These are phyloP conservation scores for Quercus alba DNA, from an alignment of 306 rosid genomes.

Conservation along the genomic window DNA sequence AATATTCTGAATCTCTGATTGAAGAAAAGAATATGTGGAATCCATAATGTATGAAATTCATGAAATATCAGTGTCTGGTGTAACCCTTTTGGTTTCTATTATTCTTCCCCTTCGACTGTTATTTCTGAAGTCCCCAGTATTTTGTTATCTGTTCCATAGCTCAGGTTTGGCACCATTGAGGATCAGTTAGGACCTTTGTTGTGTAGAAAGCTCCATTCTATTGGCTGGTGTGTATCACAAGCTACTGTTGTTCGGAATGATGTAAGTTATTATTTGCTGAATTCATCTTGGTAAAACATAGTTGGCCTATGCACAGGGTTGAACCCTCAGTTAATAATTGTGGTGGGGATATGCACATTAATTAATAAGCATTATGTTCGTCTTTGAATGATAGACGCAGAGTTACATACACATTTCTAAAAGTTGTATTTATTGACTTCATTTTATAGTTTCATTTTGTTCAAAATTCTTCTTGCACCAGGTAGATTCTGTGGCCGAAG, in stretches of 20 bases:
- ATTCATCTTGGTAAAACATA: not conserved
- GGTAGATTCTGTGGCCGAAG: constrained; percentile 94
- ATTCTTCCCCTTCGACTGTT: constrained; percentile 24
- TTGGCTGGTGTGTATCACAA: constrained; percentile 81
- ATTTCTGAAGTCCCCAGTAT: constrained; percentile 44
- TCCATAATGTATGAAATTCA: not conserved
- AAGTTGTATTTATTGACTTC: constrained; percentile 5
- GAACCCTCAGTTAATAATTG: not conserved
- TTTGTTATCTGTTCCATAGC: constrained; percentile 75
- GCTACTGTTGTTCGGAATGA: constrained; percentile 69
- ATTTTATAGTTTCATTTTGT: constrained; percentile 16
- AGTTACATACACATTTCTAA: not conserved
- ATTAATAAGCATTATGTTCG: not conserved
- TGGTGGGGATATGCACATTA: constrained; percentile 1
- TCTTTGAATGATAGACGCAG: not conserved
- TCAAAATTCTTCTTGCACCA: constrained; percentile 34
- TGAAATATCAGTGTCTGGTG: constrained; percentile 9
- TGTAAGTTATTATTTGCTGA: constrained; percentile 54
- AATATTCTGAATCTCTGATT: not conserved
- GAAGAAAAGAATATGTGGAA: constrained; percentile 13
- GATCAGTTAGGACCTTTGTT: constrained; percentile 77
- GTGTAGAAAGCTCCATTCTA: constrained; percentile 65
- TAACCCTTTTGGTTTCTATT: constrained; percentile 9
- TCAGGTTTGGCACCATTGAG: constrained; percentile 94
- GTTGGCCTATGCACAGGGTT: constrained; percentile 1